Base-by-base conservation (phyloP, 148 eudicot species). In the Chenopodium formosanum region DNA sequence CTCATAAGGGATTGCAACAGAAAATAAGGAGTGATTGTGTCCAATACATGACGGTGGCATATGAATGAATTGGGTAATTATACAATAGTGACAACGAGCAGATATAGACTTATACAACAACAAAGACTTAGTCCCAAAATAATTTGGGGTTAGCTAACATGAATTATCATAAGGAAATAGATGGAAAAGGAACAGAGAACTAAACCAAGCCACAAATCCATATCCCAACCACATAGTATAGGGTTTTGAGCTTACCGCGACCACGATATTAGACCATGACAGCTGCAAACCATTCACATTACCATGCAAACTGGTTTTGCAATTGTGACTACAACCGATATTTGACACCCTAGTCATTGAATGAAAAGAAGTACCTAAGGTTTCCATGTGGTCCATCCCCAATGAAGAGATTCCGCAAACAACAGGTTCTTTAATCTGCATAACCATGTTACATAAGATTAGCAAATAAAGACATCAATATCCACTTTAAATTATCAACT, bases 381-480 rank as follows among this genome's bases (percentile, higher is more conserved):
- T 73, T 80, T 94, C 96, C 86, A 90, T 85, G 84, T 94, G 98
- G 86, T 94, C 98, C 95, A 94, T 91, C 60, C 98, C 98, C 85
- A 94, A 79, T 53, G 96, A 90, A 76, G 94, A 79, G 80, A 94
- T 89, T 84, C 98, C 98, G 83, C 98, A 94, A 44, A 89, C 96
- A 81, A 92, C 85, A 81, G 98, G 98, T 83, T 87, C 80, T 85
- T 89, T 84, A 80, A 94, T 92, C 98, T 94, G 91, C 87, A 87
- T 40, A 67, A 75, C 70, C 16, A 78, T n/a, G 80, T 48, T 22
- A 58, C 4, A 13, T 47, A 23, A 63, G 76, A 32, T 50, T 68
- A 68, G n/a, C 34, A 31, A 37, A 31, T n/a, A 22, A 78, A 78
- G 29, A 71, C 53, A 81, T 31, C 75, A 73, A 75, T 52, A 48